Conservation (phyloP, 2,329 filamentous ascomycete genomes). For the Dothiorella sarmentorum region DNA sequence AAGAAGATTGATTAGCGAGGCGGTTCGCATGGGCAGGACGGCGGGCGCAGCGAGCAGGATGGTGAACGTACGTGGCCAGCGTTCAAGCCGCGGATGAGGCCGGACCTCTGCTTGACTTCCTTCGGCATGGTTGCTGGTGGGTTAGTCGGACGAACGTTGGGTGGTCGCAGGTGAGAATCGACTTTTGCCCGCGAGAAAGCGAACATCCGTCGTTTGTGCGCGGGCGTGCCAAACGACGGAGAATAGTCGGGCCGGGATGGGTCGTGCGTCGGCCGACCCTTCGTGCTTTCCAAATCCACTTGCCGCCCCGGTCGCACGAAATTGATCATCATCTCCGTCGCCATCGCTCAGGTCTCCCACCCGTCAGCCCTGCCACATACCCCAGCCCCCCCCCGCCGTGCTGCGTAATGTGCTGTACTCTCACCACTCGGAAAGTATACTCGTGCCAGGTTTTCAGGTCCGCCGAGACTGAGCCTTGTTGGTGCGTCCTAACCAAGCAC, state of each 20-base stretch:
- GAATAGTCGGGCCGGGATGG: background rate
- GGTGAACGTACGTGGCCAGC: constrained; percentile 61
- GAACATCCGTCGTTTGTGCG: no score
- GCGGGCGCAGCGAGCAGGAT: constrained; percentile 4
- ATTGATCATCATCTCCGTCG: background rate
- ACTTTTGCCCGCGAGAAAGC: no score
- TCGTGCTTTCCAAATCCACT: background rate
- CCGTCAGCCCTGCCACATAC: background rate
- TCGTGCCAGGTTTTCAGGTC: background rate
- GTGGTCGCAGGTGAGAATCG: constrained; percentile 12
- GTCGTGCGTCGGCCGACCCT: background rate
- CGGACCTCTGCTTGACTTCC: constrained; percentile 54
- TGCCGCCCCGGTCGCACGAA: background rate
- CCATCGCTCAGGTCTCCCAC: no score
- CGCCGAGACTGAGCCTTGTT: no score
- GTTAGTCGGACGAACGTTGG: constrained; percentile 23
- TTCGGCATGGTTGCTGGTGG: constrained; percentile 46
- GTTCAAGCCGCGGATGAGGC: constrained; percentile 60
- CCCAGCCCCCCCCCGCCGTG: background rate
- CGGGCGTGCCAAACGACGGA: constrained; percentile 16
- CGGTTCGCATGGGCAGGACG: constrained; percentile 6
- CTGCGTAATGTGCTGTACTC: background rate
- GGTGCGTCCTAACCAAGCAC: background rate
- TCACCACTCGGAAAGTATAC: background rate
- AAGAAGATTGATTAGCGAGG: constrained; percentile 26